Base-by-base conservation (phyloP, 2,329 filamentous ascomycete species). In the Cryphonectria radicalis region DNA sequence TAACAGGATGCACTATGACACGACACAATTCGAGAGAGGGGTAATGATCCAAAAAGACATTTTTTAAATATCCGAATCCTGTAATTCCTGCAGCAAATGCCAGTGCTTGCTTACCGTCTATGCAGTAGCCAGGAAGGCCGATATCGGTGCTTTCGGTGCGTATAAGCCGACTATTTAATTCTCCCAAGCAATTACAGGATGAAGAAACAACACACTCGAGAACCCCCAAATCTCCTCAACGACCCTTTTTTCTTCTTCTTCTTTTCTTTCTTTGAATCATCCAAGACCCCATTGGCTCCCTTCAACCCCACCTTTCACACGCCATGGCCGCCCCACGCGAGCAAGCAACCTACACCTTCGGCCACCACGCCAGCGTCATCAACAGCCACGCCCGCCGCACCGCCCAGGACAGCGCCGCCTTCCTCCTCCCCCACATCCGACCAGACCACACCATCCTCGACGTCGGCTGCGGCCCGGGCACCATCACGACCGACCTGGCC, bases 381-480 rank as follows among this genome's bases (percentile, higher is more conserved):
- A 75, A 78, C 46, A 82, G 77, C 14, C 83, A 85, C 75, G 76
- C 76, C 22, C 77, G 77, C 74, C 82, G 84, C 25, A 86, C 83
- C 1, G 83, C 80, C 5, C 79, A 84, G 40, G 80, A 81, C 40
- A 82, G 82, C 70, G 84, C 84, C 4, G 76, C 77, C n/a, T 82
- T 84, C 74, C 77, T 86, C 0, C 69, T 86, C 0, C 81, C 82
- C 0, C 76, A 81, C 67, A 78, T 87, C 55, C 78, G 80, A 55
- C 75, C 78, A 0, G 75, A 76, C 8, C 79, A 82, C 77, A 75
- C 72, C 28, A 78, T 86, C 63, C 81, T 86, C 67, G 84, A 86
- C 73, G 78, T 85, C 43, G 84, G 84, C 67, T 85, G 84, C 75
- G 85, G 85, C 0, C 83, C 85, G 0, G 85, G 84, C 2, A 85